Evolutionary conservation across 306 rosid species (phyloP), one percentile per base, ranked within the genome.

Genomic region (Canavalia ensiformis): DNA sequence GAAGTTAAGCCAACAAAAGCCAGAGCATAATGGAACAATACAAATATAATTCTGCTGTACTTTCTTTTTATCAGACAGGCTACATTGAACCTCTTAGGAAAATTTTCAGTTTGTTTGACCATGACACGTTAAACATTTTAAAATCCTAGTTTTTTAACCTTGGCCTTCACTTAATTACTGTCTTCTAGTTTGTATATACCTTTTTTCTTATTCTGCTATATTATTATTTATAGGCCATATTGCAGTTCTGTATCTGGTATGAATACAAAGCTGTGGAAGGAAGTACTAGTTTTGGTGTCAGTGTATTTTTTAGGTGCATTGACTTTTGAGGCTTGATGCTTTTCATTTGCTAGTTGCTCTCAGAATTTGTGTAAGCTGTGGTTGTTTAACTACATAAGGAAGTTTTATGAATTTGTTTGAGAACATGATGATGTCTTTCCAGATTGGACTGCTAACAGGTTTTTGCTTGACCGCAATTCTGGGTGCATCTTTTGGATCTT

Each of bases 381-480:
- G 47, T 18, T 77, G 75, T 50, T 35, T 64, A 75, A 72, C 63
- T 73, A 13, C 72, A 71, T 72, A 62, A 81, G 65, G 65, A 42
- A 29, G 28, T 81, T 80, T 66, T 46, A 35, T 68, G 46, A 83
- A 55, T 39, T 64, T 74, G 49, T 71, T 78, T 72, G 74, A 80
- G 68, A 76, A 79, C 75, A 59, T 34, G 80, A 74, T 79, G 45
- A 57, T 64, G 76, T 84, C 83, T 87, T 83, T 74, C 59, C 94
- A 95, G 99, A 84, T 91, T 75, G 98, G 94, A 84, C 75, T 93
- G 86, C 55, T 93, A 73, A 77, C 92, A 6, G 96, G 99, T 64
- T 35, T 92, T 66, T 74, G 86, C 85, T 83, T 93, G 90, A 18
- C 88, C 85, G 94, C 85, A 57, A 89, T 93, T 78, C 87, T 95